A percentile compares a stretch with the other conserved stretches of the same genome.
These are phyloP conservation scores for Pyracantha coccinea DNA, from an alignment of 331 rosid species.

Conservation along the genomic window DNA sequence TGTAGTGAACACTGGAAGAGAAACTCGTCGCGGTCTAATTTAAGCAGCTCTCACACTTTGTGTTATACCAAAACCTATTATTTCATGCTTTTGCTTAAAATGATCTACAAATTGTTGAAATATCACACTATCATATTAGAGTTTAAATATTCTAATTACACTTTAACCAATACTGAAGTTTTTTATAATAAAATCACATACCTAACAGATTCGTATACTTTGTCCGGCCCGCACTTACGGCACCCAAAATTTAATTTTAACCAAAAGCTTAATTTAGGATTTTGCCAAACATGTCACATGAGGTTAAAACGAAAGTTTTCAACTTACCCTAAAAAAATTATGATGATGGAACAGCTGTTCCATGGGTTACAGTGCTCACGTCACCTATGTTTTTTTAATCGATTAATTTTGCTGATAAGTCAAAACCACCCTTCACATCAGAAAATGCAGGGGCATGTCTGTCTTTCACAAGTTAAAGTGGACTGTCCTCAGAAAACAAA, in stretches of 20 bases:
- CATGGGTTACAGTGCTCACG: not conserved
- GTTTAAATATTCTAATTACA: too few relatives aligned
- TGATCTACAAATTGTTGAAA: too few relatives aligned
- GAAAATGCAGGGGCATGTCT: not conserved
- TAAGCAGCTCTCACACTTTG: not conserved
- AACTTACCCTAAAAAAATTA: not conserved
- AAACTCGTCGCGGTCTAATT: fast-evolving
- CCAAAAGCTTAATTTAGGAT: not conserved
- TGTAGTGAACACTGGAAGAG: not conserved
- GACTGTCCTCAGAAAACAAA: not conserved
- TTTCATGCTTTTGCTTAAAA: too few relatives aligned
- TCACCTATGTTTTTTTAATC: not conserved
- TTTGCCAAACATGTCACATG: too few relatives aligned
- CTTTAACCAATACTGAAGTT: too few relatives aligned
- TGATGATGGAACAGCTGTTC: constrained; percentile 4
- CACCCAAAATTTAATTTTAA: not conserved
- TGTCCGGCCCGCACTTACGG: too few relatives aligned
- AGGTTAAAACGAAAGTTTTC: not conserved
- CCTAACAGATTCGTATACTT: too few relatives aligned
- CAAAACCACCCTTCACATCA: not conserved
- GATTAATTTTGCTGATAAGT: not conserved
- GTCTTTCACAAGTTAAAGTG: not conserved
- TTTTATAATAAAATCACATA: too few relatives aligned
- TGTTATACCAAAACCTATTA: too few relatives aligned
- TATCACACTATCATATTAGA: too few relatives aligned